These are phyloP conservation scores for Dendryphion nanum DNA, from an alignment of 2,329 filamentous ascomycete species.

Conservation along the genomic window DNA sequence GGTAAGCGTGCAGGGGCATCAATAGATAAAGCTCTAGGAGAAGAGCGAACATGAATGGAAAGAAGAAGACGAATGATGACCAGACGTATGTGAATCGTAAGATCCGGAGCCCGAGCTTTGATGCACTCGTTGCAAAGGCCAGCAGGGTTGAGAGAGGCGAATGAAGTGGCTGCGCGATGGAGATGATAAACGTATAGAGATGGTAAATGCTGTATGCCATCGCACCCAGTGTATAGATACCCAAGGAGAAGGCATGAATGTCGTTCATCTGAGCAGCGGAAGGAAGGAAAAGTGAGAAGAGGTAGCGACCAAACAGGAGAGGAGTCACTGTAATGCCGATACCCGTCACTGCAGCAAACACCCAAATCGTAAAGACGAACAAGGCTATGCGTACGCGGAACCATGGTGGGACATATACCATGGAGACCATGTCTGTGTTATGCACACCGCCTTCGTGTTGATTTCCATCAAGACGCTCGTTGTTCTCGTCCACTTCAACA, in stretches of 20 bases:
- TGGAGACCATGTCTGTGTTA: slow-evolving; percentile 49
- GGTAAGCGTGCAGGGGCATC: slow-evolving; percentile 79
- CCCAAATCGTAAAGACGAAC: slow-evolving; percentile 89
- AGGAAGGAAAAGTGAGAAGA: slow-evolving; percentile 74
- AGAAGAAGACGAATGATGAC: slow-evolving; percentile 68
- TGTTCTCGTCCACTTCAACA: slow-evolving; percentile 67
- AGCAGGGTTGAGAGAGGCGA: slow-evolving; percentile 31
- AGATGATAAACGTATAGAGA: slow-evolving; percentile 49
- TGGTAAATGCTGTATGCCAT: slow-evolving; percentile 55
- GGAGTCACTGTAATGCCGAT: slow-evolving; percentile 82
- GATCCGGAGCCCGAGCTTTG: slow-evolving; percentile 33
- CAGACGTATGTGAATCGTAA: slow-evolving; percentile 72
- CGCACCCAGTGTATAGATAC: slow-evolving; percentile 76
- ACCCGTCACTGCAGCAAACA: slow-evolving; percentile 86
- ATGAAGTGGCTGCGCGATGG: slow-evolving; percentile 23
- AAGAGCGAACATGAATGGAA: slow-evolving; percentile 77
- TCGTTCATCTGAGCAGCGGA: slow-evolving; percentile 72
- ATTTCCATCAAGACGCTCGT: slow-evolving; percentile 62
- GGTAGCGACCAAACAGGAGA: slow-evolving; percentile 75
- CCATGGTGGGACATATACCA: slow-evolving; percentile 73
- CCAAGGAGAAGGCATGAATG: slow-evolving; percentile 92
- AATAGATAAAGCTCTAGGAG: slow-evolving; percentile 86
- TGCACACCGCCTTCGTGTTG: slow-evolving; percentile 37
- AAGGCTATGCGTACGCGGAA: slow-evolving; percentile 77
- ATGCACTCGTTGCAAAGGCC: slow-evolving; percentile 23